Evolutionary conservation across 176 grass and related monocot genomes (phyloP), one percentile per base, ranked within the genome.

Genomic region (Eleusine indica): DNA sequence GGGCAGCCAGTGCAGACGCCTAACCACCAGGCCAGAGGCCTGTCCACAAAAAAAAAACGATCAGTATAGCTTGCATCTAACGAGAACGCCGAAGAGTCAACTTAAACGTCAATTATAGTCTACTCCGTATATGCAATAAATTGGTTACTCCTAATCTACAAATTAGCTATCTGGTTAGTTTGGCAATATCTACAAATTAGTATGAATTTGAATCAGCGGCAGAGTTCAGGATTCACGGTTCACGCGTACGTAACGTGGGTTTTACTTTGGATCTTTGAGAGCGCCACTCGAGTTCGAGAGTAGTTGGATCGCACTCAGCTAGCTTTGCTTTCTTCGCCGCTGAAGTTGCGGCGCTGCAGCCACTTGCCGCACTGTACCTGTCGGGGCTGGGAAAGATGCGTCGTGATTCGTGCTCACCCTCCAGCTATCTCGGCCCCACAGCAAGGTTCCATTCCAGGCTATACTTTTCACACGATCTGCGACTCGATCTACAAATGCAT

Each of bases 341-440:
- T 63, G 60, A 63, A 63, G 60, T 63, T 70, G 42, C 68, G 40
- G 39, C 68, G 68, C 32, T 42, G 17, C 38, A 40, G n/a, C 42
- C 68, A 28, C 68, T 44, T 70, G 68, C 40, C 41, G 19, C 42
- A 43, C 70, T 22, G 68, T 19, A n/a, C 41, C 3, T 44, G 41
- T 43, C 40, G 38, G 67, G 35, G 7, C 18, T 10, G 48, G 38
- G 3, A 70, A 70, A 70, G 68, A 42, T n/a, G 68, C 68, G 19
- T 44, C 68, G 68, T 22, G 68, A 70, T 70, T 70, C 68, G 68
- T 11, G 68, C 68, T 70, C 54, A 19, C 68, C 39, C 18, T 42
- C 18, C 68, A 51, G 22, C 41, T 42, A 21, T 57, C 19, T 70
- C 38, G 68, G 68, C 40, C 68, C 68, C 68, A 11, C 67, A 19